Percentiles rank a stretch among this genome's conserved stretches.
These are phyloP conservation scores for Botryosphaeria dothidea DNA, from an alignment of 2,329 filamentous ascomycete species.

Conservation along the genomic window DNA sequence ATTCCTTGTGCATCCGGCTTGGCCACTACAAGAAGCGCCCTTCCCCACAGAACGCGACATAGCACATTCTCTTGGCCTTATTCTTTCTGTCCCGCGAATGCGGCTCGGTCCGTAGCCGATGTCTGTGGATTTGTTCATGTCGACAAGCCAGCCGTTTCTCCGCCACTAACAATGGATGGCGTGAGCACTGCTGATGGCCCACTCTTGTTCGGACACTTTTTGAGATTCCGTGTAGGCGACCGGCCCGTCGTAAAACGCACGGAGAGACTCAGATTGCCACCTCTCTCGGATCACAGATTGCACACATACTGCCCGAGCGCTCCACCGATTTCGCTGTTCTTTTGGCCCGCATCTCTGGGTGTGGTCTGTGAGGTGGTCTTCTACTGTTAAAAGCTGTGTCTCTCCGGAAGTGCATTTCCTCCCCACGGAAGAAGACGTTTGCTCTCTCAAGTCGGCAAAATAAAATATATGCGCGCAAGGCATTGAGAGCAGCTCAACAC, in stretches of 20 bases:
- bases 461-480: too few species aligned
- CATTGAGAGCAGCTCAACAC: too few species aligned
- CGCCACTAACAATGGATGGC: background rate
- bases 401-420: too few species aligned
- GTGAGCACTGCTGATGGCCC: background rate
- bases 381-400: too few species aligned
- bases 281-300: too few species aligned
- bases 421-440: too few species aligned
- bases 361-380: too few species aligned
- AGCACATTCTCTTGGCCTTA: background rate
- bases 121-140: background rate
- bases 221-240: background rate
- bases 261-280: background rate
- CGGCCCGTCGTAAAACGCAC: background rate
- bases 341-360: too few species aligned
- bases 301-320: too few species aligned
- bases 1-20: background rate
- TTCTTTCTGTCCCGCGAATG: background rate
- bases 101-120: constrained; percentile 3
- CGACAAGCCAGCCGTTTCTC: background rate
- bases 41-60: background rate
- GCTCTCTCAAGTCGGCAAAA: too few species aligned
- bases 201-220: background rate
- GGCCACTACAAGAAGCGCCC: background rate
- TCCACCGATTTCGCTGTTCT: too few species aligned